These are phyloP conservation scores for Escallonia herrerae DNA, from an alignment of 129 eudicot genomes.

Conservation along the genomic window DNA sequence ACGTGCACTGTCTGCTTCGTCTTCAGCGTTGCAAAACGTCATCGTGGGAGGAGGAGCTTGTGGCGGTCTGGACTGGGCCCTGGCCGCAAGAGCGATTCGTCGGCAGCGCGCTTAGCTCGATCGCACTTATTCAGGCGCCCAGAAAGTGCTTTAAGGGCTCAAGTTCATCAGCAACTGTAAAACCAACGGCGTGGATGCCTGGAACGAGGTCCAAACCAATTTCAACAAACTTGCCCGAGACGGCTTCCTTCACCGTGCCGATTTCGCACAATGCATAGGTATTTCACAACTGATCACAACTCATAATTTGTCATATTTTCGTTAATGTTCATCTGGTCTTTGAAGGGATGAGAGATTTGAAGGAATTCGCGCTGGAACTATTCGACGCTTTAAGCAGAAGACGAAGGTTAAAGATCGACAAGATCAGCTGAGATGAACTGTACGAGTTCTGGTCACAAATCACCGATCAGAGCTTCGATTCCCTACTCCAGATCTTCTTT, in stretches of 20 bases:
- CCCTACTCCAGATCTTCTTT: constrained; percentile 30
- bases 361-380: constrained; percentile 78
- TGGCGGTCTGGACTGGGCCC: constrained; percentile 54
- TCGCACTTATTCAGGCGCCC: constrained; percentile 96
- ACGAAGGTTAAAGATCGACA: constrained; percentile 20
- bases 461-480: constrained; percentile 32
- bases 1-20: too few relatives aligned
- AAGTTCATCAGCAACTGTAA: constrained; percentile 66
- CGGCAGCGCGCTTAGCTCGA: constrained; percentile 86
- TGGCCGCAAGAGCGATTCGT: constrained; percentile 93
- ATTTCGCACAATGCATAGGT: constrained; percentile 99
- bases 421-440: constrained; percentile 17
- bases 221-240: constrained; percentile 73
- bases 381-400: constrained; percentile 24
- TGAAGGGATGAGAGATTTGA: constrained; percentile 83
- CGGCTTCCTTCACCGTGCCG: constrained; percentile 66
- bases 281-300: too few relatives aligned
- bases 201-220: constrained; percentile 71
- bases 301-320: too few relatives aligned
- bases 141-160: constrained; percentile 79
- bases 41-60: too few relatives aligned
- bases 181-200: constrained; percentile 42
- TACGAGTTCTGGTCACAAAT: constrained; percentile 23
- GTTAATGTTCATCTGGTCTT: background rate
- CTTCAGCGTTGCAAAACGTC: too few relatives aligned